Evolutionary conservation across 805 yeast genomes (phyloP).

Genomic region (Yamadazyma phyllophila): DNA sequence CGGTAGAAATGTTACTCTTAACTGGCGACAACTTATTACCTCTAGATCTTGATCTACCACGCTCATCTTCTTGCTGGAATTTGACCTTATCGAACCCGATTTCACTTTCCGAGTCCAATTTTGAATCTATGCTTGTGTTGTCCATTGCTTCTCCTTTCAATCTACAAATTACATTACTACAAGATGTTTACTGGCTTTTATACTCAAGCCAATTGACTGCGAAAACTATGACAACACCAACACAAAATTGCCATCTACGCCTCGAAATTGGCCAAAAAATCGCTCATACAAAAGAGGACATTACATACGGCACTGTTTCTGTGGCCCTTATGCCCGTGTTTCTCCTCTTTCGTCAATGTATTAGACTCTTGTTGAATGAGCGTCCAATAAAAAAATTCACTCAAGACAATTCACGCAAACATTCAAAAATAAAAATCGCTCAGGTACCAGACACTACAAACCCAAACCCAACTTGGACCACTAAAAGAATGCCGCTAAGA

Average conservation of each 20-base stretch:
- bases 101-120: conserved; percentile 2
- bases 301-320: too few species aligned
- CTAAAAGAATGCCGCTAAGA: too few species aligned
- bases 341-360: too few species aligned
- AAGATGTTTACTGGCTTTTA: background rate
- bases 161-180: background rate
- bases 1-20: conserved; percentile 9
- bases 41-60: conserved; percentile 5
- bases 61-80: conserved; percentile 1
- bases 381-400: too few species aligned
- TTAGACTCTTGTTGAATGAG: too few species aligned
- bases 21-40: background rate
- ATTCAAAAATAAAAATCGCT: too few species aligned
- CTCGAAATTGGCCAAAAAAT: background rate
- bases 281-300: conserved; percentile 1
- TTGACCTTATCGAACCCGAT: conserved; percentile 3
- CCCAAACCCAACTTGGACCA: too few species aligned
- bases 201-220: conserved; percentile 3
- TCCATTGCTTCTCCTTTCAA: background rate
- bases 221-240: background rate
- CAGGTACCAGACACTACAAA: too few species aligned
- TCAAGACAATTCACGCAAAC: too few species aligned
- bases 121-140: background rate
- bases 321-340: too few species aligned
- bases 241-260: background rate